These are phyloP conservation scores for Gentiana macrophylla DNA, from an alignment of 257 asterid species.

Conservation along the genomic window DNA sequence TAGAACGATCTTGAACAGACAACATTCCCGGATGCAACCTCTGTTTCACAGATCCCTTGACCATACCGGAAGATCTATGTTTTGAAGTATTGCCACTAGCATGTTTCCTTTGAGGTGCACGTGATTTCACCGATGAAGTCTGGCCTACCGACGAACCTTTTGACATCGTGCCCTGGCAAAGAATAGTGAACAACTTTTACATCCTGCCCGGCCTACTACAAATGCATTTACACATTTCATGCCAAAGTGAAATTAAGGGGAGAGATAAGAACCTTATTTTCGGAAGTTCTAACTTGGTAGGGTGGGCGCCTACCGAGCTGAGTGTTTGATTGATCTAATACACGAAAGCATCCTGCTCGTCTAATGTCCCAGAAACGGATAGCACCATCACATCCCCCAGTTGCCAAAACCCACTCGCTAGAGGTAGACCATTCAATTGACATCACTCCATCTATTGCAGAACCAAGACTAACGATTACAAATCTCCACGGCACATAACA, in stretches of 20 bases:
- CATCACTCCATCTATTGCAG: slow-evolving; percentile 83
- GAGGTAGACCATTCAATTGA: slow-evolving; percentile 96
- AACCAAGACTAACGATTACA: background rate
- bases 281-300: slow-evolving; percentile 37
- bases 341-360: slow-evolving; percentile 91
- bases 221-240: background rate
- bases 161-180: slow-evolving; percentile 30
- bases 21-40: slow-evolving; percentile 95
- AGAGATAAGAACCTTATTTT: slow-evolving; percentile 46
- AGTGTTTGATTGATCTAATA: slow-evolving; percentile 75
- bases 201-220: too few species aligned
- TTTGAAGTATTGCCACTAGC: slow-evolving; percentile 40
- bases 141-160: slow-evolving; percentile 42
- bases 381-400: slow-evolving; percentile 99
- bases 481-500: too few species aligned
- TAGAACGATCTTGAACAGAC: slow-evolving; percentile 82
- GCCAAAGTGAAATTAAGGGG: background rate
- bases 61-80: slow-evolving; percentile 37
- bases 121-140: slow-evolving; percentile 38
- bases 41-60: slow-evolving; percentile 53
- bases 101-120: slow-evolving; percentile 51
- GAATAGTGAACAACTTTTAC: background rate
- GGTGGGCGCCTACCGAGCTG: slow-evolving; percentile 94
- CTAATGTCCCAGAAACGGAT: slow-evolving; percentile 99
- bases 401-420: slow-evolving; percentile 85